Conservation (phyloP, 441 rosid genomes). For the Brassica hybrid region DNA sequence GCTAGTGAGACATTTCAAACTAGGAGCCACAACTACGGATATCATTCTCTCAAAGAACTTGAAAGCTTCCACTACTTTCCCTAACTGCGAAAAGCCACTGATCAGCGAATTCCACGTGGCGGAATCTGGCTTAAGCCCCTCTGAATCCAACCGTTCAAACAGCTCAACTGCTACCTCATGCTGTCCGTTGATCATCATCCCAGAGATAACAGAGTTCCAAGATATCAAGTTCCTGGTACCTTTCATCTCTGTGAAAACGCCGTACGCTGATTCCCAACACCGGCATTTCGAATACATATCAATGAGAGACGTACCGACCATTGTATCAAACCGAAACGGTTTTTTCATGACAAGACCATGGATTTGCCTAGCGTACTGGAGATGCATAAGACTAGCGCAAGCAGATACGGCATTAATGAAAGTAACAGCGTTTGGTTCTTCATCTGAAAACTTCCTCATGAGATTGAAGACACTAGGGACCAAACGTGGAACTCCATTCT, state of each 20-base stretch:
- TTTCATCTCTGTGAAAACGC: slow-evolving; percentile 52
- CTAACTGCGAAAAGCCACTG: slow-evolving; percentile 63
- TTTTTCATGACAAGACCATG: slow-evolving; percentile 49
- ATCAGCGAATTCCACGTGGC: slow-evolving; percentile 77
- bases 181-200: slow-evolving; percentile 64
- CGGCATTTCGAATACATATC: slow-evolving; percentile 61
- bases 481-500: slow-evolving; percentile 49
- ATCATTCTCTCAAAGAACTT: slow-evolving; percentile 64
- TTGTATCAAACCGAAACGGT: slow-evolving; percentile 43
- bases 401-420: slow-evolving; percentile 51
- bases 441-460: slow-evolving; percentile 52
- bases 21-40: slow-evolving; percentile 46
- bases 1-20: slow-evolving; percentile 69
- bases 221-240: slow-evolving; percentile 59
- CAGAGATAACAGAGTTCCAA: slow-evolving; percentile 65
- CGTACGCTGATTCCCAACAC: slow-evolving; percentile 52
- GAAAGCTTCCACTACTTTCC: slow-evolving; percentile 57
- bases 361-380: slow-evolving; percentile 51
- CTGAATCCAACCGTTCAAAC: slow-evolving; percentile 52
- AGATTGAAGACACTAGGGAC: slow-evolving; percentile 59
- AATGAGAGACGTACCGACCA: slow-evolving; percentile 53
- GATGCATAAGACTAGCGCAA: slow-evolving; percentile 47
- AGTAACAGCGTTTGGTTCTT: slow-evolving; percentile 58
- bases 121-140: slow-evolving; percentile 66
- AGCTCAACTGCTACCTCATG: slow-evolving; percentile 54